These are phyloP conservation scores for Populus trichocarpa DNA, from an alignment of 441 rosid species.

Conservation along the genomic window DNA sequence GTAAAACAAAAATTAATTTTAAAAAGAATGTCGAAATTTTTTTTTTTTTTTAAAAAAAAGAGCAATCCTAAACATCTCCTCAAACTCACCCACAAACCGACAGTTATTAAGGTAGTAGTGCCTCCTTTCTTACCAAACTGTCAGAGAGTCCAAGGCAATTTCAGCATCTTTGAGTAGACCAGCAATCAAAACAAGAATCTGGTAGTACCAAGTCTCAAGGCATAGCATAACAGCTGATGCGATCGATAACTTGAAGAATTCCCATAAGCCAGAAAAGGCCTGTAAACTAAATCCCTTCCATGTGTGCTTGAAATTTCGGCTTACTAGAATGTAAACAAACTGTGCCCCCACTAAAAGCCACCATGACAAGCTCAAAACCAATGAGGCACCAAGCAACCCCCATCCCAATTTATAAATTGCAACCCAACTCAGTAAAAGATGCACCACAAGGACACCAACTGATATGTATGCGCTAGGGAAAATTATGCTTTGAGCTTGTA, in stretches of 20 bases:
- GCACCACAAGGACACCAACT: constrained; percentile 25
- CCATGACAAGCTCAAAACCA: constrained; percentile 48
- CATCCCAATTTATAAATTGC: constrained; percentile 34
- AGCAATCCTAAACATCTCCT: too few relatives aligned
- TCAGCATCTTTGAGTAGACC: constrained; percentile 65
- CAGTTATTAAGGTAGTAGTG: too few relatives aligned
- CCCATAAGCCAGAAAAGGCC: constrained; percentile 68
- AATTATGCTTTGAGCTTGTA: constrained; percentile 51
- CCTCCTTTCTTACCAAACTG: neutral
- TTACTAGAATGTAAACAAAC: constrained; percentile 30
- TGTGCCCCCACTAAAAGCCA: constrained; percentile 49
- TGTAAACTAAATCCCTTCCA: constrained; percentile 58
- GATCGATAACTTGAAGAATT: constrained; percentile 50
- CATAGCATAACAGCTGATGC: constrained; percentile 85
- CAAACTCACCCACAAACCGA: too few relatives aligned
- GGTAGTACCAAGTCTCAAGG: constrained; percentile 81
- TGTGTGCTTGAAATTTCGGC: constrained; percentile 28
- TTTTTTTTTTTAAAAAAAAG: too few relatives aligned
- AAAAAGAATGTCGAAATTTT: too few relatives aligned
- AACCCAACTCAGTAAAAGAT: constrained; percentile 41
- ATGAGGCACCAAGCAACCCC: constrained; percentile 47
- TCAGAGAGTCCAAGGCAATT: constrained; percentile 31
- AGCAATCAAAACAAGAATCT: constrained; percentile 61
- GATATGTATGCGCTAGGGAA: constrained; percentile 52
- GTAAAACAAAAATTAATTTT: too few relatives aligned